phyloP scores from a whole-genome alignment of 768 basidiomycete species.

The Auricularia cornea region DNA sequence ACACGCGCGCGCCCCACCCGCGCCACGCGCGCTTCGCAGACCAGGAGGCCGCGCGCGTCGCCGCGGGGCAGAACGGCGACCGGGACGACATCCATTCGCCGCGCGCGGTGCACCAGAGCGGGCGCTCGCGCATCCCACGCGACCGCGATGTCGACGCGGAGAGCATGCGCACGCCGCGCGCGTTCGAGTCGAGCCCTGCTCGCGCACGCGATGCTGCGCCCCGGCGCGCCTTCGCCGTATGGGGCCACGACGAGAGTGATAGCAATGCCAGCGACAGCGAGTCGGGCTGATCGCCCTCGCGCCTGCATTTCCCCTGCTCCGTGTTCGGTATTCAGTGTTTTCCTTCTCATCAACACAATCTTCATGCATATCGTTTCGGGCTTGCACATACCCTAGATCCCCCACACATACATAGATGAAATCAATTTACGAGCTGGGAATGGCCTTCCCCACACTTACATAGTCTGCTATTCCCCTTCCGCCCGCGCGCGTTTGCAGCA shows the following conservation, averaged over 20 bases:
- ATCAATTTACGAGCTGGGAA: no score
- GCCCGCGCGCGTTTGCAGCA: no score
- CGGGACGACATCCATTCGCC: slow-evolving; percentile 45
- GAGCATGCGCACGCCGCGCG: slow-evolving; percentile 53
- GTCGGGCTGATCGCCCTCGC: slow-evolving; percentile 3
- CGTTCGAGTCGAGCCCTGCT: slow-evolving; percentile 22
- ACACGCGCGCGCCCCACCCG: slow-evolving; percentile 40
- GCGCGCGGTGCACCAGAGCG: slow-evolving; percentile 26
- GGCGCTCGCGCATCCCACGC: slow-evolving; percentile 50
- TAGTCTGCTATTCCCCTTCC: no score
- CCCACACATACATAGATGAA: background rate
- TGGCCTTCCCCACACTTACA: no score
- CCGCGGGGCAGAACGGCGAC: slow-evolving; percentile 35
- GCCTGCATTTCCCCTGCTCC: background rate
- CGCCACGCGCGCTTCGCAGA: slow-evolving; percentile 41
- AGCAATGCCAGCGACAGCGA: slow-evolving; percentile 74
- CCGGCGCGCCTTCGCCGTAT: slow-evolving; percentile 67
- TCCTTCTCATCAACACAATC: no score
- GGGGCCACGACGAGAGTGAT: slow-evolving; percentile 85
- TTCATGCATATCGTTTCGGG: no score
- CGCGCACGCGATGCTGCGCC: slow-evolving; percentile 12
- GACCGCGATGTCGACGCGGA: slow-evolving; percentile 52
- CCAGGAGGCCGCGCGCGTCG: slow-evolving; percentile 25
- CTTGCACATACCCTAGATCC: background rate
- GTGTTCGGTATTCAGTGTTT: no score